These are phyloP conservation scores for Colletotrichum spaethianum DNA, from an alignment of 2,329 filamentous ascomycete genomes.

Conservation along the genomic window DNA sequence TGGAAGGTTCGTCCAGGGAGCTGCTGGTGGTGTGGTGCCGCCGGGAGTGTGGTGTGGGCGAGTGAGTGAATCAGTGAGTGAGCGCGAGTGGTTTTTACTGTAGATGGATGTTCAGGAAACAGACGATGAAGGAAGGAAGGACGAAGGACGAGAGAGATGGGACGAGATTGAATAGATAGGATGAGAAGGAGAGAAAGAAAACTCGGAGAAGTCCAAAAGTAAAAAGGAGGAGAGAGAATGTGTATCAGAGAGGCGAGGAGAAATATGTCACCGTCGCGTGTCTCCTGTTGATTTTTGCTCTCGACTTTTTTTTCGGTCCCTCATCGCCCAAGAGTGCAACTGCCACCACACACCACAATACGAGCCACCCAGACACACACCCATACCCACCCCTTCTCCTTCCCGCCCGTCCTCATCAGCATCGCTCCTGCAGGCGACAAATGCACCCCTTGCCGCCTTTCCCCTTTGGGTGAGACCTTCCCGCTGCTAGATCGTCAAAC, in stretches of 20 bases:
- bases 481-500: slow-evolving; percentile 30
- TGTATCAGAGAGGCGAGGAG: background rate
- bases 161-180: too few species aligned
- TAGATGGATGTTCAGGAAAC: background rate
- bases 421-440: slow-evolving; percentile 22
- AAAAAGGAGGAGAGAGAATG: background rate
- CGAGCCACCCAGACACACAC: background rate
- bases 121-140: background rate
- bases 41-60: background rate
- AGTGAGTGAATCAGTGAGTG: background rate
- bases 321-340: slow-evolving; percentile 4
- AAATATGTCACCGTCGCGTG: slow-evolving; percentile 2
- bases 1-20: slow-evolving; percentile 5
- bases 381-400: background rate
- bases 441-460: slow-evolving; percentile 31
- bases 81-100: background rate
- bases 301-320: background rate
- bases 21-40: background rate
- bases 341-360: background rate
- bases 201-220: background rate
- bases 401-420: background rate
- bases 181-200: background rate
- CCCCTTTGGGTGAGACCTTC: slow-evolving; percentile 28
- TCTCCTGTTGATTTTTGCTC: background rate
- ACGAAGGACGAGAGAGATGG: background rate